Conservation (phyloP, 345 rosid species). For the Arabidopsis thaliana region DNA sequence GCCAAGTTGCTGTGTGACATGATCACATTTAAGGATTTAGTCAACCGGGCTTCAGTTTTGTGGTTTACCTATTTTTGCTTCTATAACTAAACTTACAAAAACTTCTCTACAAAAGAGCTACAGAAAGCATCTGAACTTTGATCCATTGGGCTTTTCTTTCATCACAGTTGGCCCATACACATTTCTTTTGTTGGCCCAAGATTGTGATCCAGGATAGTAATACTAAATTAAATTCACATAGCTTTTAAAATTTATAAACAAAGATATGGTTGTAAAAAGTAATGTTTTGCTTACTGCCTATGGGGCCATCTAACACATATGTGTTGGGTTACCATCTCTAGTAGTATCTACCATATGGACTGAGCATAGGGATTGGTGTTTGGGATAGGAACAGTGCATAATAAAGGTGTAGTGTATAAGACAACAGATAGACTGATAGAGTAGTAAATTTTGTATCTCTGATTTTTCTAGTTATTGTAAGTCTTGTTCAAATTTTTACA, state of each 20-base stretch:
- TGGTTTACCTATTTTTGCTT: neutral
- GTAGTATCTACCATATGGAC: constrained; percentile 28
- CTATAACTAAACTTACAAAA: too few species aligned
- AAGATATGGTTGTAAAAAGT: neutral
- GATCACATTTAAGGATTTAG: neutral
- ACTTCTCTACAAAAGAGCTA: neutral
- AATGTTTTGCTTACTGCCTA: constrained; percentile 1
- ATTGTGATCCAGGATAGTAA: constrained; percentile 9
- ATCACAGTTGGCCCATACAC: neutral
- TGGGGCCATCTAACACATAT: neutral
- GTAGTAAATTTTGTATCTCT: neutral
- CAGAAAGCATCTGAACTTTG: neutral
- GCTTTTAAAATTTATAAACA: neutral
- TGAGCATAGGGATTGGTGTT: constrained; percentile 45
- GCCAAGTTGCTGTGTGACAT: constrained; percentile 40
- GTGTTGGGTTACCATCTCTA: constrained; percentile 27
- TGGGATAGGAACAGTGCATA: constrained; percentile 42
- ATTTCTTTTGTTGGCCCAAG: constrained; percentile 4
- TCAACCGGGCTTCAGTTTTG: neutral
- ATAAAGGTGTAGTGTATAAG: constrained; percentile 32
- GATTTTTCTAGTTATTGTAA: too few species aligned
- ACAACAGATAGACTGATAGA: constrained; percentile 1
- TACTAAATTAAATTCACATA: neutral
- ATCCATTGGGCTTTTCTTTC: constrained; percentile 28
- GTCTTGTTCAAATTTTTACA: too few species aligned